Percentiles rank a stretch among this genome's conserved stretches.
phyloP scores from a whole-genome alignment of 2,329 filamentous ascomycete genomes.

The Aspergillus ochraceoroseus region DNA sequence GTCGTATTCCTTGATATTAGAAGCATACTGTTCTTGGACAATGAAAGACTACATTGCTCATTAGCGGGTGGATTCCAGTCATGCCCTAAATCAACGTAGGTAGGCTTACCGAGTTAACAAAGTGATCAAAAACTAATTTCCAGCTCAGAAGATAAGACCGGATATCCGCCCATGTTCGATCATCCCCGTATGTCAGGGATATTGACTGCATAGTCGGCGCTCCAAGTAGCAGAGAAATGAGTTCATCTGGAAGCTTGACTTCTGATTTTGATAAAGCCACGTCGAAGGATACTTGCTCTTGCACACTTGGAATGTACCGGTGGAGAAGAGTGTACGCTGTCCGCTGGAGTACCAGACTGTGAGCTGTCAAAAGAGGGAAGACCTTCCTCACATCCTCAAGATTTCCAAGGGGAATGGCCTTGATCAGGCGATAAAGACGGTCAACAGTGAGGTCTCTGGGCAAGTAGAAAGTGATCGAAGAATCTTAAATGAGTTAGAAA shows the following conservation, averaged over 20 bases:
- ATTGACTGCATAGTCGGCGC: slow-evolving; percentile 66
- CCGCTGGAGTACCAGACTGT: slow-evolving; percentile 69
- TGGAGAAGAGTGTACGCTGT: slow-evolving; percentile 78
- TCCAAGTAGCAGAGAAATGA: slow-evolving; percentile 77
- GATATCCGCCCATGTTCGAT: slow-evolving; percentile 62
- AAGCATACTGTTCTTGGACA: slow-evolving; percentile 73
- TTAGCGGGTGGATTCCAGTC: slow-evolving; percentile 22
- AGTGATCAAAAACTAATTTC: slow-evolving; percentile 85
- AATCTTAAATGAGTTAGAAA: slow-evolving; percentile 31
- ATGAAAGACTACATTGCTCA: slow-evolving; percentile 59
- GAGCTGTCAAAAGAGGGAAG: slow-evolving; percentile 70
- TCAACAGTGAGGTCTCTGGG: slow-evolving; percentile 71
- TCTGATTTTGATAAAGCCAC: slow-evolving; percentile 51
- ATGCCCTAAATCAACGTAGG: not conserved
- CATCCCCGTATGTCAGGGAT: slow-evolving; percentile 59
- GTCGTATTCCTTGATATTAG: slow-evolving; percentile 69
- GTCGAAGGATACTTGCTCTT: slow-evolving; percentile 79
- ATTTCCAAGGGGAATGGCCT: slow-evolving; percentile 57
- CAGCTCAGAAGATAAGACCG: slow-evolving; percentile 82
- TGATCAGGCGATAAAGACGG: slow-evolving; percentile 65
- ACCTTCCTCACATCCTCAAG: slow-evolving; percentile 63
- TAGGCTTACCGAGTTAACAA: slow-evolving; percentile 56
- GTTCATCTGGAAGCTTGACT: slow-evolving; percentile 73
- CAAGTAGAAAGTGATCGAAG: slow-evolving; percentile 54
- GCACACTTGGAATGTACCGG: slow-evolving; percentile 67